Base-by-base conservation (phyloP, 768 basidiomycete genomes). In the Mrakia frigida region DNA sequence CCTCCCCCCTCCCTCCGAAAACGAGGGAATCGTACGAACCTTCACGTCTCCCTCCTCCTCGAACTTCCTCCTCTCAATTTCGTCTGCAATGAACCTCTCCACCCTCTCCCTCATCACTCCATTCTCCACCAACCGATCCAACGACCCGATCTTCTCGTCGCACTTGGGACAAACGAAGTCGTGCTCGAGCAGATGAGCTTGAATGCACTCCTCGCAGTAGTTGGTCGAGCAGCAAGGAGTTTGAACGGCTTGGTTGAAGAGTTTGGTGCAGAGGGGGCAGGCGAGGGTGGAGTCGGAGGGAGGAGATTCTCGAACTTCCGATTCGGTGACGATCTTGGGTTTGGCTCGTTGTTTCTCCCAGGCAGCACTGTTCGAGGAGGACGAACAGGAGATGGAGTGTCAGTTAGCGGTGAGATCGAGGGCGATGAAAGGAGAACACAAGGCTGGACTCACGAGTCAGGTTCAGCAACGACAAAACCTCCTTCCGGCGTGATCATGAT, bases 401-500 rank as follows among this genome's bases (percentile, higher is more conserved):
- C 16, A 67, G 41, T 6, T 74, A 14, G 43, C 16, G 13, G 61
- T 43, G 33, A 52, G 53, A 23, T n/a, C n/a, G n/a, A 46, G 11
- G 61, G 39, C 13, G 31, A 56, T 31, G 31, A 13, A 52, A 63
- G 23, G 11, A 67, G 63, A 73, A 14, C 9, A 53, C 0, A 3
- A 10, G 6, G 68, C n/a, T n/a, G n/a, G 61, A 88, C 94, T 81
- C 84, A 98, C 96, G 89, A 88, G 84, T 99, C 97, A 0, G 97
- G 95, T 81, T 98, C 91, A 0, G 96, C 96, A 56, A 96, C 91
- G 28, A 99, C 97, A 84, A 96, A 98, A 52, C 94, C 93, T 78
- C 97, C 97, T 82, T 99, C 97, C 0, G 96, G 94, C 3, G 96
- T 98, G 77, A 99, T 91, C 97, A 99, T 99, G 69, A 98, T 90